These are phyloP conservation scores for Blastocystis sp. DNA, from an alignment of 352 stramenopile species.

Conservation along the genomic window DNA sequence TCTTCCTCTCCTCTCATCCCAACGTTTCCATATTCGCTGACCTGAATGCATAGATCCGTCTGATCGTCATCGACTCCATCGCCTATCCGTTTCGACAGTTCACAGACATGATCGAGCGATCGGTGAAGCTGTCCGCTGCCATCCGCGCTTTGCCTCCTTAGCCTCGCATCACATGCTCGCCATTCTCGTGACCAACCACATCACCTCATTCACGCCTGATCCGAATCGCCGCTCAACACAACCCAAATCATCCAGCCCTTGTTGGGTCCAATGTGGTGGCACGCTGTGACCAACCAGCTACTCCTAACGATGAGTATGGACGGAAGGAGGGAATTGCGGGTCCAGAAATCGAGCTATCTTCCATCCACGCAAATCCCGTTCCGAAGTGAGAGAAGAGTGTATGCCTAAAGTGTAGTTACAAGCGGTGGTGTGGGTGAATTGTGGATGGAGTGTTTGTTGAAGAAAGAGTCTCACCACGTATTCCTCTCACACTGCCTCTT, in stretches of 20 bases:
- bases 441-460: no score
- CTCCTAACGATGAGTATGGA: neutral
- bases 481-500: no score
- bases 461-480: no score
- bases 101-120: constrained; percentile 50
- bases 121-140: neutral
- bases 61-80: constrained; percentile 50
- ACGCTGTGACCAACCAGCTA: constrained; percentile 24
- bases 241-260: constrained; percentile 16
- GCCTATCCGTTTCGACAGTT: constrained; percentile 33
- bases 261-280: constrained; percentile 38
- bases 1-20: neutral
- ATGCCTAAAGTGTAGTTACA: no score
- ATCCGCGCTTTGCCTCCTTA: neutral
- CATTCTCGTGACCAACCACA: constrained; percentile 51
- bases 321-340: neutral
- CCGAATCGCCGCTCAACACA: neutral
- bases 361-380: neutral
- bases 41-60: neutral
- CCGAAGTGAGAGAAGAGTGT: neutral
- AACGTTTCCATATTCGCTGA: neutral
- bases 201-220: constrained; percentile 2
- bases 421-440: no score
- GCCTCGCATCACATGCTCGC: neutral
- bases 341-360: constrained; percentile 10